Evolutionary conservation across 1,284 basidiomycete species (phyloP), one percentile per base, ranked within the genome.

Genomic region (Stygiomarasmius scandens): DNA sequence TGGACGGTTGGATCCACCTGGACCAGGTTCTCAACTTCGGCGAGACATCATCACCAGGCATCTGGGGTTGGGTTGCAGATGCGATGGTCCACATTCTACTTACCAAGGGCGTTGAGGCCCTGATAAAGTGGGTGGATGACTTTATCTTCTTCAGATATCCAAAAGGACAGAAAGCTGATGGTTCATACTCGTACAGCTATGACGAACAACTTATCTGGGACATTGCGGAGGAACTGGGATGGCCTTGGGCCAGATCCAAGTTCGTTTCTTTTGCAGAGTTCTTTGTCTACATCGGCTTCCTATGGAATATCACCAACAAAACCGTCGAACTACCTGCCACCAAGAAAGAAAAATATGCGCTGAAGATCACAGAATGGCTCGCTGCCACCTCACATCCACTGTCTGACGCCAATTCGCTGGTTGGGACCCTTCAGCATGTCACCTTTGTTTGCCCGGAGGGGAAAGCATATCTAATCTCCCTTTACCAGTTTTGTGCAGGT

Each of bases 111-210:
- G 58, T 68, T 11, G 63, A 62, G 14, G 66, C 61, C 1, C 45
- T 70, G 0, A 54, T 68, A 3, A 77, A 76, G 54, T 78, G 74
- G 75, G 75, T 74, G 0, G 69, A 77, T 50, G 67, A 76, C 56
- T 73, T 74, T 49, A 56, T 70, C 0, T 66, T 72, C 51, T 67
- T 71, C 36, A 57, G 61, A 0, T 66, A 52, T 58, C 58, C 24
- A 10, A 49, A 24, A 19, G 9, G 12, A 16, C 5, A 6, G 2
- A 14, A 14, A 11, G 2, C 36, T 2, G 19, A 46, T 44, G 47
- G 24, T 2, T 2, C 29, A 6, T 67, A 29, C 49, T 5, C 12
- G 0, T 67, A 62, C 41, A 12, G 32, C 10, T 59, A 59, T 46
- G 46, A 58, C n/a, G 62, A 59, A 12, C 53, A 59, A 1, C 45